These are phyloP conservation scores for Pestalotiopsis sp. DNA, from an alignment of 2,329 filamentous ascomycete genomes.

Conservation along the genomic window DNA sequence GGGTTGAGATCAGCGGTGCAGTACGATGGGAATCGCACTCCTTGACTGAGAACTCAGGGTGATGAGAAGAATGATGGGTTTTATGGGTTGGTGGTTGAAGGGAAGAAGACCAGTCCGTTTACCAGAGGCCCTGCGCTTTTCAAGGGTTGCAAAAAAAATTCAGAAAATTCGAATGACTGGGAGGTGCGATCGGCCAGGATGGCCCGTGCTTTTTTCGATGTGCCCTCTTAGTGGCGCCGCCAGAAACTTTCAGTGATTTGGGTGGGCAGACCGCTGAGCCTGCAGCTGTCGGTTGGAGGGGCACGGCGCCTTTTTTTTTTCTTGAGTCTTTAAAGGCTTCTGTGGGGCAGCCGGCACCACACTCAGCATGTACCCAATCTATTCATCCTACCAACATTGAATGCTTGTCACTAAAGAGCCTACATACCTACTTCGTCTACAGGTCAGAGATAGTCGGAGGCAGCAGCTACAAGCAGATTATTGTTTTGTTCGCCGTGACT, in stretches of 20 bases:
- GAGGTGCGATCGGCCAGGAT: neutral
- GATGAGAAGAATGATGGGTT: constrained; percentile 9
- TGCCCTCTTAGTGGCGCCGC: neutral
- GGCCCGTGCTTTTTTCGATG: neutral
- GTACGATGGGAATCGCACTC: constrained; percentile 58
- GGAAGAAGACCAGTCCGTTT: constrained; percentile 36
- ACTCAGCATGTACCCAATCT: neutral
- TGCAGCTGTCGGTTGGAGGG: neutral
- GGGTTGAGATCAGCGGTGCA: constrained; percentile 62
- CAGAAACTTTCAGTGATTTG: neutral
- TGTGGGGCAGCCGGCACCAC: neutral
- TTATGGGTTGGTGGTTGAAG: constrained; percentile 43
- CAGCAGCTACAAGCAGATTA: no score
- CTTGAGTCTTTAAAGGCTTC: neutral
- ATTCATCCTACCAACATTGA: neutral
- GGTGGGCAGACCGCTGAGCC: neutral
- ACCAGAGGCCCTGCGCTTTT: constrained; percentile 6
- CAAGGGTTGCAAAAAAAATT: constrained; percentile 15
- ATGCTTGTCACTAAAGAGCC: neutral
- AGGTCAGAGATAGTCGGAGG: no score
- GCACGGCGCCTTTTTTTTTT: no score
- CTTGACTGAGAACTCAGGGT: constrained; percentile 43
- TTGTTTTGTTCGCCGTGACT: no score
- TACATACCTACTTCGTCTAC: no score
- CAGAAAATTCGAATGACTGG: constrained; percentile 18